These are phyloP conservation scores for Ilex aquifolium DNA, from an alignment of 257 asterid genomes.

Conservation along the genomic window DNA sequence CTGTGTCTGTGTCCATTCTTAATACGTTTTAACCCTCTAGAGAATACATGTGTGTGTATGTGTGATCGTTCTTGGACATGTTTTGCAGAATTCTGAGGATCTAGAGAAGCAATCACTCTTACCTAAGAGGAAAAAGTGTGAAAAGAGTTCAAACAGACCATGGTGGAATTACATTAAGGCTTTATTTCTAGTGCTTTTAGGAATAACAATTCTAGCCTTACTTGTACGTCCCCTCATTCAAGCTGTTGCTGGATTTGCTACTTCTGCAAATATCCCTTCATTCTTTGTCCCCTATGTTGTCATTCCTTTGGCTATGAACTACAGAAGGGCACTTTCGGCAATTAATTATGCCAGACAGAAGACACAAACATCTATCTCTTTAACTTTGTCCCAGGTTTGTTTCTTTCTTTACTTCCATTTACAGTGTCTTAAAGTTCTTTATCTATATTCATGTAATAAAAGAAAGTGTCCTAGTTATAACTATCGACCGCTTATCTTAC, in stretches of 20 bases:
- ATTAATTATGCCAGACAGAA: slow-evolving; percentile 32
- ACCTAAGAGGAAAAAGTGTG: not conserved
- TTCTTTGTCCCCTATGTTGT: slow-evolving; percentile 39
- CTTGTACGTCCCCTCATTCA: slow-evolving; percentile 35
- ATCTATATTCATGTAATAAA: no score
- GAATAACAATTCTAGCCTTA: slow-evolving; percentile 21
- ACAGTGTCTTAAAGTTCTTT: not conserved
- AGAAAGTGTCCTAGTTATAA: no score
- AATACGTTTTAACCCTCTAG: no score
- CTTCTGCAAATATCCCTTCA: slow-evolving; percentile 32
- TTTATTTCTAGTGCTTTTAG: slow-evolving; percentile 21
- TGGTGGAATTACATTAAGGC: slow-evolving; percentile 32
- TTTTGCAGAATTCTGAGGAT: not conserved
- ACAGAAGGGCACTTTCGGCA: slow-evolving; percentile 34
- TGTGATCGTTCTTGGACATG: no score
- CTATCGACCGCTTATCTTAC: no score
- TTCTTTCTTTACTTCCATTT: not conserved
- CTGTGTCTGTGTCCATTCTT: no score
- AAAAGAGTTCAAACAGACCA: not conserved
- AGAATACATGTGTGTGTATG: no score
- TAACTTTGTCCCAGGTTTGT: slow-evolving; percentile 52
- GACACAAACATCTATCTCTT: slow-evolving; percentile 40
- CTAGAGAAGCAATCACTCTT: not conserved
- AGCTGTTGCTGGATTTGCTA: slow-evolving; percentile 26
- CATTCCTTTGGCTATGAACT: slow-evolving; percentile 50